phyloP scores from a whole-genome alignment of 495 filamentous ascomycete species.

The Neurospora pannonica region DNA sequence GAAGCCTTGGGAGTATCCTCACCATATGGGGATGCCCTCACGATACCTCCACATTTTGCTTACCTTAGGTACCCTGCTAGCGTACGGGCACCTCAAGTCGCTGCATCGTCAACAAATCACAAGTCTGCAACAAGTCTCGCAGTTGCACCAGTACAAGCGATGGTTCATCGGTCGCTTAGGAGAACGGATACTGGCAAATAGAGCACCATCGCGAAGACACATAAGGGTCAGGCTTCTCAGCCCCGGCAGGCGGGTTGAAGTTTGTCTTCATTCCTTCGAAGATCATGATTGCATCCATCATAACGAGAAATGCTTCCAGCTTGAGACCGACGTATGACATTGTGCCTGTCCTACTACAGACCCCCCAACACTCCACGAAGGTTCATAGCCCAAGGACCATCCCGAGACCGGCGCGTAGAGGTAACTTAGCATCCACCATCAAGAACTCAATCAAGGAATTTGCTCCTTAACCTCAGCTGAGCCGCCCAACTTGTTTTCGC shows the following conservation, averaged over 20 bases:
- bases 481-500: not conserved
- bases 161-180: not conserved
- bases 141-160: not conserved
- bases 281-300: not conserved
- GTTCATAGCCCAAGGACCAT: not conserved
- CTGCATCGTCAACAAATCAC: not conserved
- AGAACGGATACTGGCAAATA: not conserved
- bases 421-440: not conserved
- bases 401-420: not conserved
- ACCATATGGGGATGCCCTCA: not conserved
- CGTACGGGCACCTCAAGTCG: not conserved
- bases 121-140: not conserved
- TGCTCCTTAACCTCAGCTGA: conserved; percentile 6
- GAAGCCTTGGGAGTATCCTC: not conserved
- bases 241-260: not conserved
- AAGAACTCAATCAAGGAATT: not conserved
- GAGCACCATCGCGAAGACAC: not conserved
- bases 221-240: not conserved
- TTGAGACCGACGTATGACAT: not conserved
- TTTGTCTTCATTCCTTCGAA: not conserved
- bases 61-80: not conserved
- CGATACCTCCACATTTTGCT: not conserved
- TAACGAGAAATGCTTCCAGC: not conserved
- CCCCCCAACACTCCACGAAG: not conserved
- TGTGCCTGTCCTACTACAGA: not conserved